phyloP scores from a whole-genome alignment of 2,329 filamentous ascomycete species.

The Neurospora sp. region DNA sequence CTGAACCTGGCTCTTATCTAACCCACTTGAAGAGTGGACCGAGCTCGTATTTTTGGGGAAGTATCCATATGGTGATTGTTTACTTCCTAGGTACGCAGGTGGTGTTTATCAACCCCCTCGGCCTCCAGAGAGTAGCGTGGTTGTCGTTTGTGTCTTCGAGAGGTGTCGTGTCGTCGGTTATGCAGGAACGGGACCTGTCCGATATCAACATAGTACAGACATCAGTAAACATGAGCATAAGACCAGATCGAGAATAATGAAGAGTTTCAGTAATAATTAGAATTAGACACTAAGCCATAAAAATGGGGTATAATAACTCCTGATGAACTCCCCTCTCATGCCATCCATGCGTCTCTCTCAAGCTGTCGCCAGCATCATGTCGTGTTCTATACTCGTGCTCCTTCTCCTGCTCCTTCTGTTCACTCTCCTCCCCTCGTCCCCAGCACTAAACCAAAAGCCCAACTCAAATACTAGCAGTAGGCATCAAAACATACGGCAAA shows the following conservation, averaged over 20 bases:
- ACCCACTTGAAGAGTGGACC: neutral
- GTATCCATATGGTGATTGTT: no score
- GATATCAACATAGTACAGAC: no score
- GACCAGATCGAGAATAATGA: no score
- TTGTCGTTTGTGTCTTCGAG: no score
- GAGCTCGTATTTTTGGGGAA: neutral
- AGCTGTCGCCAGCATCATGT: neutral
- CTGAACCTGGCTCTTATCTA: no score
- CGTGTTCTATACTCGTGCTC: neutral
- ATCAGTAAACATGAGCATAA: no score
- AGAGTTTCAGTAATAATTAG: neutral
- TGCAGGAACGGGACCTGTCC: no score
- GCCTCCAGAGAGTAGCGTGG: no score
- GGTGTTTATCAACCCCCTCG: no score
- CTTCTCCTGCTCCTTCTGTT: neutral
- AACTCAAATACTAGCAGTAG: neutral
- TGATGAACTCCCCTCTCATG: neutral
- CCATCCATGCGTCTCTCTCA: neutral
- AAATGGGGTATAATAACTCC: neutral
- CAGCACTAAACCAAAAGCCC: neutral
- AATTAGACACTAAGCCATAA: neutral
- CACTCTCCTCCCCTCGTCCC: neutral
- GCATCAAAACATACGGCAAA: slow-evolving; percentile 17
- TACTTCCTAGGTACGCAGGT: no score
- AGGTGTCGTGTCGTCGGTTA: no score